Base-by-base conservation (phyloP, 2,329 filamentous ascomycete species). In the Fusarium setosum region DNA sequence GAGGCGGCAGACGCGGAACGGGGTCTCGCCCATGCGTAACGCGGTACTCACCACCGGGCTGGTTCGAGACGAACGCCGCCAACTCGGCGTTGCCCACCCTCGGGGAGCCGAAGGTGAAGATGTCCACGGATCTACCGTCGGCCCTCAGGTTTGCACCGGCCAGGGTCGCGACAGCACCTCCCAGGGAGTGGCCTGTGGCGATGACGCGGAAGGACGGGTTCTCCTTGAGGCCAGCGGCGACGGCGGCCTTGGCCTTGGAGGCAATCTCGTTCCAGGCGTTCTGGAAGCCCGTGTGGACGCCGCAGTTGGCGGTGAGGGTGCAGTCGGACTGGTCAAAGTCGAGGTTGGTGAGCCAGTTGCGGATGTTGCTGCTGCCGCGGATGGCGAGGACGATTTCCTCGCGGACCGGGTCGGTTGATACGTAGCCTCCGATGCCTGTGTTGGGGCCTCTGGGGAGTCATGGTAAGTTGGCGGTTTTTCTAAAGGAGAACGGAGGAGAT, bases 61-160 rank as follows among this genome's bases (percentile, higher is more conserved):
- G 86, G 45, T 69, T 67, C 8, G 81, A 82, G 61, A 92, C 79
- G 72, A 82, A 89, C 50, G 79, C 72, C 52, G 82, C 83, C 57
- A 91, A 82, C 17, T 74, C 80, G 3, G 73, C 70, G 75, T 90
- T 89, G 60, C 89, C 90, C 17, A 89, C 82, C 42, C 89, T 88
- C 2, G 90, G 90, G 17, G 86, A 82, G 61, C 90, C 90, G 77
- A 85, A 93, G 2, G 86, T 89, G 81, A 89, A 91, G 40, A 92
- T 70, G 67, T 90, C 87, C 15, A 73, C 59, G 2, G 76, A 65
- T 59, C 78, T 76, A 38, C 84, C 86, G 10, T 73, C 71, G 6
- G 74, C 74, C 44, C 88, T 84, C 18, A 91, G 77, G 66, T 86
- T 81, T 1, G 83, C 86, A 0, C 83, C 86, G 0, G 82, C 89